A percentile compares a stretch with the other conserved stretches of the same genome.
Conservation (phyloP, 2,329 filamentous ascomycete species). For the Karstenula rhodostoma region DNA sequence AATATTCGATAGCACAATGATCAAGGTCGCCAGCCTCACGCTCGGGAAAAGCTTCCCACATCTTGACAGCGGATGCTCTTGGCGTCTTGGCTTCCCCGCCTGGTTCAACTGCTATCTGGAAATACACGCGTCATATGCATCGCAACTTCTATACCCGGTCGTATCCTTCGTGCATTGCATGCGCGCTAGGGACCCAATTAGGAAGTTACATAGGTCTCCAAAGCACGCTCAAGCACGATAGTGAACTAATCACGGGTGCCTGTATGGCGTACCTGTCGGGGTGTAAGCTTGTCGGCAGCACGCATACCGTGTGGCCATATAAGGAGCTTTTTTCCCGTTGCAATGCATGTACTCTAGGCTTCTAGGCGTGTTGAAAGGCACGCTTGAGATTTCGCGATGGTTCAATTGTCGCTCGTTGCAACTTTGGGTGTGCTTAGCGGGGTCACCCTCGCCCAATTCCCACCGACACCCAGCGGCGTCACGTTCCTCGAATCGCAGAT, state of each 20-base stretch:
- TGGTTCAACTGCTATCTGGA: constrained; percentile 15
- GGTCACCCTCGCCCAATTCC: constrained; percentile 46
- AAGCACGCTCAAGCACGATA: constrained; percentile 1
- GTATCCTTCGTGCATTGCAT: constrained; percentile 23
- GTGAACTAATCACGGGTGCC: neutral
- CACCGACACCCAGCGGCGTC: constrained; percentile 49
- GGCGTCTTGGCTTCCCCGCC: constrained; percentile 30
- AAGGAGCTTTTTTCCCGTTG: constrained; percentile 6
- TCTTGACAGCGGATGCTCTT: constrained; percentile 19
- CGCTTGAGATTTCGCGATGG: neutral
- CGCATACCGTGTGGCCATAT: neutral
- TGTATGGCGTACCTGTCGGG: constrained; percentile 14
- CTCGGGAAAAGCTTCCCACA: neutral
- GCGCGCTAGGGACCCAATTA: constrained; percentile 29
- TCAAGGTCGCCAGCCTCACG: neutral
- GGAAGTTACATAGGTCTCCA: constrained; percentile 30
- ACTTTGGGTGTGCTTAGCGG: constrained; percentile 25
- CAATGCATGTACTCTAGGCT: neutral
- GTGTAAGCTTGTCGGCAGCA: neutral
- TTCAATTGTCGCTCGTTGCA: constrained; percentile 21
- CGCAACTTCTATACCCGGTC: constrained; percentile 17
- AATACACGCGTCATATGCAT: constrained; percentile 26
- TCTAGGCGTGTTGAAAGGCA: neutral
- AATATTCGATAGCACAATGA: neutral
- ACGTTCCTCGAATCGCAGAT: constrained; percentile 51